phyloP scores from a whole-genome alignment of 257 asterid genomes.

The Gynochthodes officinalis region DNA sequence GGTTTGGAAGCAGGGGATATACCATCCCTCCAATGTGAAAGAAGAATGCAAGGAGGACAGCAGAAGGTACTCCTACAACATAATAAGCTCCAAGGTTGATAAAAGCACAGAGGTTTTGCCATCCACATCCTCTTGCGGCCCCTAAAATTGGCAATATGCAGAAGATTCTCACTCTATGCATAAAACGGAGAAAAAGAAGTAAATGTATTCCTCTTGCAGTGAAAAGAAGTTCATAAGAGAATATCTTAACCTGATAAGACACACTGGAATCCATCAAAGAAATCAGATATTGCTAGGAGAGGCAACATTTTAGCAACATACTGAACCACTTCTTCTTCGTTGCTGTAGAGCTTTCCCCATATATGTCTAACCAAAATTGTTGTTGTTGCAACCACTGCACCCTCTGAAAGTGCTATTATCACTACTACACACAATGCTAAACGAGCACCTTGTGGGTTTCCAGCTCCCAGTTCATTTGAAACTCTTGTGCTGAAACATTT shows the following conservation, averaged over 20 bases:
- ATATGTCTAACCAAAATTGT: constrained; percentile 47
- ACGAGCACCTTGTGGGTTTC: constrained; percentile 46
- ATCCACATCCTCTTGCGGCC: constrained; percentile 86
- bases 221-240: not conserved
- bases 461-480: constrained; percentile 70
- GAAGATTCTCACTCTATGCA: not conserved
- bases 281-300: constrained; percentile 62
- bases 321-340: constrained; percentile 54
- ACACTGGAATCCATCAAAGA: constrained; percentile 77
- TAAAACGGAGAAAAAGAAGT: not conserved
- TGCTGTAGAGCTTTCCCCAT: constrained; percentile 70
- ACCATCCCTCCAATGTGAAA: constrained; percentile 62
- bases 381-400: constrained; percentile 32
- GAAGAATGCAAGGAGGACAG: constrained; percentile 53
- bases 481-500: constrained; percentile 52
- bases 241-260: constrained; percentile 55
- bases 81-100: constrained; percentile 73
- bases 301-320: constrained; percentile 66
- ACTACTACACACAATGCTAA: constrained; percentile 48
- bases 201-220: not conserved
- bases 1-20: not conserved
- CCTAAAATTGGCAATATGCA: constrained; percentile 27
- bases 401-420: constrained; percentile 46
- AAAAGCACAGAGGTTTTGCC: constrained; percentile 60
- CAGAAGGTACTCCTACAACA: constrained; percentile 55